Evolutionary conservation across 495 filamentous ascomycete genomes (phyloP).

Genomic region (Penicillium antarcticum): DNA sequence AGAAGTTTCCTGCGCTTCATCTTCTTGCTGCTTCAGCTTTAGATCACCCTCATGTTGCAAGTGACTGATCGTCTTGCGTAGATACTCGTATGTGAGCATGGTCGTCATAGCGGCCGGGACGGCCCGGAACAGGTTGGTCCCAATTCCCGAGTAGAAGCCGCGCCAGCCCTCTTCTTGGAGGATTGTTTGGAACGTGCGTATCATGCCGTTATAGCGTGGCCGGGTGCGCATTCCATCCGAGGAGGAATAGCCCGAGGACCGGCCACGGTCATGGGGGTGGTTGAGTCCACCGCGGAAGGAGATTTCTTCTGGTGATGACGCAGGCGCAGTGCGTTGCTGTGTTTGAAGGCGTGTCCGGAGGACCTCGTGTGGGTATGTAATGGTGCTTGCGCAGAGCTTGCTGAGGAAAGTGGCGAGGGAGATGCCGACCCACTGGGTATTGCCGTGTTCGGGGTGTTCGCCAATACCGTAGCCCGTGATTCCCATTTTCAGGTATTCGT

Average conservation of each 20-base stretch:
- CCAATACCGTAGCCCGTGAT: slow-evolving; percentile 89
- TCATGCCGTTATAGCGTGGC: slow-evolving; percentile 75
- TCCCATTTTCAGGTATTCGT: slow-evolving; percentile 86
- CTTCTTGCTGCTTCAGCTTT: slow-evolving; percentile 26
- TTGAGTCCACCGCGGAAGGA: slow-evolving; percentile 64
- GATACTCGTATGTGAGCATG: slow-evolving; percentile 93
- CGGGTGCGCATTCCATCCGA: slow-evolving; percentile 55
- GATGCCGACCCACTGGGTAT: slow-evolving; percentile 68
- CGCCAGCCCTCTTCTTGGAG: slow-evolving; percentile 90
- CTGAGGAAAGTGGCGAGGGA: slow-evolving; percentile 87
- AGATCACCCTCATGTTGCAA: slow-evolving; percentile 49
- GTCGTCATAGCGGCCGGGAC: slow-evolving; percentile 95
- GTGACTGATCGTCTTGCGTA: slow-evolving; percentile 56
- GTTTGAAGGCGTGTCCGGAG: slow-evolving; percentile 87
- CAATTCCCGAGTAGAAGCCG: slow-evolving; percentile 96
- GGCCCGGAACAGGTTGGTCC: slow-evolving; percentile 94
- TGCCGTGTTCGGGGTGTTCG: slow-evolving; percentile 54
- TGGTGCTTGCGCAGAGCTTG: slow-evolving; percentile 90
- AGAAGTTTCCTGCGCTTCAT: slow-evolving; percentile 13
- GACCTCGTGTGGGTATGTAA: slow-evolving; percentile 97
- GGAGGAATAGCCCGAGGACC: slow-evolving; percentile 44
- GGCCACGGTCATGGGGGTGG: slow-evolving; percentile 38
- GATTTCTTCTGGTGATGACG: slow-evolving; percentile 47
- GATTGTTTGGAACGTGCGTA: slow-evolving; percentile 82
- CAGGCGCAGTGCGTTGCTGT: slow-evolving; percentile 59